Evolutionary conservation across 2,329 filamentous ascomycete species (phyloP), one percentile per base, ranked within the genome.

Genomic region (Cytospora mali): DNA sequence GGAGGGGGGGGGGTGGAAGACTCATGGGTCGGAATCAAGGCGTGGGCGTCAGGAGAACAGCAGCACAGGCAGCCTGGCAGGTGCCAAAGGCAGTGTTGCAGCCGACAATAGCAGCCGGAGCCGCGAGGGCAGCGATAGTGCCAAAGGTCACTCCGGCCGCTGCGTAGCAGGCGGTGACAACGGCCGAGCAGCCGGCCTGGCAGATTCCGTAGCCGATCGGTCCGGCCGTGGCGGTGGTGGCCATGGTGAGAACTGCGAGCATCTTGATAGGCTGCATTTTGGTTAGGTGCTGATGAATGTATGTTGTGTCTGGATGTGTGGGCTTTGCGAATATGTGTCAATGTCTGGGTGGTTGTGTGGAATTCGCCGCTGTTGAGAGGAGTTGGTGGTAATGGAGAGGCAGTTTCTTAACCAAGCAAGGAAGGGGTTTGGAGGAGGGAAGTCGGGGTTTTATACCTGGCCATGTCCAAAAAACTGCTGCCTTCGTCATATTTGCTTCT

Each of bases 141-240:
- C 60, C 54, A 4, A 62, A 33, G 3, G 16, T 52, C 21, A 21
- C 16, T 1, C 60, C 54, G 14, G 60, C 60, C 1, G 6, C 48
- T 3, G 35, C 7, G 31, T 62, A 58, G 18, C 60, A 58, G 11
- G 54, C 21, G 1, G 9, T 18, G 21, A 49, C 48, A 7, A 49
- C 16, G 13, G 18, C 14, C 3, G 49, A 13, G 33, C 60, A 58
- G 13, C 35, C 27, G 3, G 54, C 35, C 48, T 53, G 55, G 27
- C 60, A 62, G 1, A 53, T 33, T 4, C 48, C 31, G 16, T 58
- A 62, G 16, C 18, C 31, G 6, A 53, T 1, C 33, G n/a, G 48
- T 11, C 42, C 54, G 4, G 46, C 33, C 2, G 16, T 27, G 3
- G n/a, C 3, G 6, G 31, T 27, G 1, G 11, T n/a, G n/a, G 27